Percentiles rank a stretch among this genome's conserved stretches.
Conservation (phyloP, 495 filamentous ascomycete species). For the Penicillium pancosmium region DNA sequence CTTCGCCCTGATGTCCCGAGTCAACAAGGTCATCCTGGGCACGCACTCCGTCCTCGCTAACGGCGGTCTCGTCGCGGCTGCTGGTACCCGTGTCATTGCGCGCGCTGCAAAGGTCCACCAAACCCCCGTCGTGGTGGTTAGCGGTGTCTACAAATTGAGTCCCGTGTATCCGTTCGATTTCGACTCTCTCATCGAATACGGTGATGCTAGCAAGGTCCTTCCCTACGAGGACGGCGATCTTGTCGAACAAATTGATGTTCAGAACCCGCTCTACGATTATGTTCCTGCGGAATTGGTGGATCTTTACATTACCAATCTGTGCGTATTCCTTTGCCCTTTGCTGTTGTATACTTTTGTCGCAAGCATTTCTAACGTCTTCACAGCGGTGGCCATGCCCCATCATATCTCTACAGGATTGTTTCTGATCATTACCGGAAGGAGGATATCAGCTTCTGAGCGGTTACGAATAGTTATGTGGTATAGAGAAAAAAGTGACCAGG, state of each 20-base stretch:
- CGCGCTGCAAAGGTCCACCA: slow-evolving; percentile 78
- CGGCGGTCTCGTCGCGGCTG: slow-evolving; percentile 78
- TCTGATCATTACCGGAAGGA: slow-evolving; percentile 84
- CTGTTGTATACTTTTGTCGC: not conserved
- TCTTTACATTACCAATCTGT: slow-evolving; percentile 93
- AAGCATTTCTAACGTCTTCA: slow-evolving; percentile 26
- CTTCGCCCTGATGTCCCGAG: slow-evolving; percentile 87
- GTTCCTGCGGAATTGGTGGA: slow-evolving; percentile 80
- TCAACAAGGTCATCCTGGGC: slow-evolving; percentile 90
- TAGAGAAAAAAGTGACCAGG: too few species aligned
- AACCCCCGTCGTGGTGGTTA: slow-evolving; percentile 81
- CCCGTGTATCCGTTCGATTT: slow-evolving; percentile 83
- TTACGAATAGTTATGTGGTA: too few species aligned
- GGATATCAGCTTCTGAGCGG: slow-evolving; percentile 64
- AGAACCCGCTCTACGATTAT: slow-evolving; percentile 82
- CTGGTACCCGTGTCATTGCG: slow-evolving; percentile 77
- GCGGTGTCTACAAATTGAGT: slow-evolving; percentile 87
- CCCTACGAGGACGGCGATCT: slow-evolving; percentile 72
- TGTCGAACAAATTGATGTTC: slow-evolving; percentile 74
- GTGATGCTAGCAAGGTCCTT: slow-evolving; percentile 73
- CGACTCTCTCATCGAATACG: slow-evolving; percentile 77
- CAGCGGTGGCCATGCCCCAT: slow-evolving; percentile 78
- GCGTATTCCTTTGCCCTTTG: slow-evolving; percentile 38
- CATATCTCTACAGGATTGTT: slow-evolving; percentile 79
- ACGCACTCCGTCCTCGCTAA: slow-evolving; percentile 85